Evolutionary conservation across 495 filamentous ascomycete genomes (phyloP).

Genomic region (Cercophora scortea): DNA sequence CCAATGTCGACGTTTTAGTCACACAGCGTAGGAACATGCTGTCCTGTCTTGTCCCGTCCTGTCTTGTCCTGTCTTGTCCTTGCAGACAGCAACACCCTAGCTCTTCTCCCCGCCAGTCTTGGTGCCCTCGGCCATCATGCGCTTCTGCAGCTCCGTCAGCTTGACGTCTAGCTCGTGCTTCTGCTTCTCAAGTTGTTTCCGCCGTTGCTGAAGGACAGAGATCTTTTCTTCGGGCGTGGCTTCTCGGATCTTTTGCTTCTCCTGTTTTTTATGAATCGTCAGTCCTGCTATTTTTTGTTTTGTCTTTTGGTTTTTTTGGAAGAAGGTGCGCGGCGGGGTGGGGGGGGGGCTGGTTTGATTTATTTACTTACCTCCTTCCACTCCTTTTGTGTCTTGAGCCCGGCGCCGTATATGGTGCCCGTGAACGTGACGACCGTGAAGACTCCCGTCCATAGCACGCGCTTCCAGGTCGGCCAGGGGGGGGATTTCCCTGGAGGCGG

Average conservation of each 20-base stretch:
- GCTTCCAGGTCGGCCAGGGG: slow-evolving; percentile 22
- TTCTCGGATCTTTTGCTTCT: slow-evolving; percentile 24
- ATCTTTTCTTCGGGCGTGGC: slow-evolving; percentile 27
- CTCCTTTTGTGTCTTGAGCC: slow-evolving; percentile 47
- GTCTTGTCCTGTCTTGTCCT: too few species aligned
- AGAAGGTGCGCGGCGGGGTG: not conserved
- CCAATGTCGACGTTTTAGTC: too few species aligned
- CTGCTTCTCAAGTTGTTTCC: slow-evolving; percentile 21
- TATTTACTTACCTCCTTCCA: slow-evolving; percentile 18
- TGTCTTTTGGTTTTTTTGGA: not conserved
- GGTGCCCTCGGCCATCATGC: slow-evolving; percentile 1
- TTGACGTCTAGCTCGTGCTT: slow-evolving; percentile 28
- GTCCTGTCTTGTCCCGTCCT: too few species aligned
- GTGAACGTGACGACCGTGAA: slow-evolving; percentile 42
- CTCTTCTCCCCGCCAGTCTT: too few species aligned
- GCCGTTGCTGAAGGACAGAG: slow-evolving; percentile 25
- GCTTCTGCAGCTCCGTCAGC: slow-evolving; percentile 22
- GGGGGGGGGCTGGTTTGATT: not conserved
- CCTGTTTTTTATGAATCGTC: slow-evolving; percentile 8
- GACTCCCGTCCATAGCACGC: slow-evolving; percentile 34
- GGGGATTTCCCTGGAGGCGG: slow-evolving; percentile 9
- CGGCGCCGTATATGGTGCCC: slow-evolving; percentile 49
- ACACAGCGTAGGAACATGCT: too few species aligned
- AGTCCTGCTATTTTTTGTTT: not conserved
- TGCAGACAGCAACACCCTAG: too few species aligned